Base-by-base conservation (phyloP, 2,329 filamentous ascomycete genomes). In the Ilyonectria robusta region DNA sequence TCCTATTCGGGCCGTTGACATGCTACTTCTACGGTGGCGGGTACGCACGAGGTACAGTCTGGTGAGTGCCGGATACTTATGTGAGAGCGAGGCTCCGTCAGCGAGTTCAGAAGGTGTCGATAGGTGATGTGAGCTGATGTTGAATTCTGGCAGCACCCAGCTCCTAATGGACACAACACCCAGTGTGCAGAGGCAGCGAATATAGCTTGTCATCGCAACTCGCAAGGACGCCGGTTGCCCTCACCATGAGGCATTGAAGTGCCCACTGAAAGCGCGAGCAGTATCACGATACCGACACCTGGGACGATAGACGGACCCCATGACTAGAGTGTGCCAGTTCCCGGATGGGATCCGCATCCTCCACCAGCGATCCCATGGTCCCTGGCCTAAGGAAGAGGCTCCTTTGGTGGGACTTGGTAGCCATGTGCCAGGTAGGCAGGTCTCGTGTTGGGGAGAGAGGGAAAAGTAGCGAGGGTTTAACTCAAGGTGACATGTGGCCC, bases 1-100 rank as follows among this genome's bases (percentile, higher is more conserved):
- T 61, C 63, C 68, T 76, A 76, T 76, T 76, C 74, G 74, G 74
- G 73, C 74, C 74, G 73, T 76, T 76, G 58, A 57, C 63, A 57
- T 42, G 66, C 59, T 68, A 62, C 59, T 54, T 64, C 42, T 23
- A 8, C 35, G 29, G 26, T 50, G 55, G 61, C 19, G 21, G 26
- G 19, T 40, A 29, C 48, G 21, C 40, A 42, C 42, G 33, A n/a
- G 55, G 33, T 46, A 23, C 31, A 15, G 29, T 59, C 26, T 61
- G 26, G 8, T 35, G 47, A 48, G 29, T 26, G 15, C n/a, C 19
- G 29, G 29, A 33, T 58, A 31, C 23, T 47, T 23, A 17, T 11
- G 47, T 33, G 17, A 8, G 26, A 50, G 26, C 17, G 15, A 29
- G 26, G 7, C 11, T 15, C 29, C 17, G 48, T n/a, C 29, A 53